phyloP scores from a whole-genome alignment of 179 eudicot genomes.

The Beta corolliflora region DNA sequence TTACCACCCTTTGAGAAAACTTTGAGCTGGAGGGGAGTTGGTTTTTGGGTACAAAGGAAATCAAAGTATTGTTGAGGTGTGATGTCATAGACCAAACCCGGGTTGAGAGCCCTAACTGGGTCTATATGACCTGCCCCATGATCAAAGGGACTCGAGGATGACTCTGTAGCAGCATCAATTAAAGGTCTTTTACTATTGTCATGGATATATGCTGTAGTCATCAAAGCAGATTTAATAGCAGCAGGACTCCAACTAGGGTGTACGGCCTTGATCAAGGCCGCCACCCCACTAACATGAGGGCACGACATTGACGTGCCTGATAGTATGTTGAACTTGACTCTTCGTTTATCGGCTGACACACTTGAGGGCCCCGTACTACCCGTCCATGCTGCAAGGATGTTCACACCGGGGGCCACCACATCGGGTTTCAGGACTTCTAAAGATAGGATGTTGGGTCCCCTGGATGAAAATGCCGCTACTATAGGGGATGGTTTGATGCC shows the following conservation, averaged over 20 bases:
- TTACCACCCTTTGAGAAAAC: conserved; percentile 56
- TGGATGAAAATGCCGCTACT: conserved; percentile 83
- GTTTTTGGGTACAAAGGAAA: conserved; percentile 65
- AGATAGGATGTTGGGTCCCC: conserved; percentile 75
- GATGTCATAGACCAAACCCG: conserved; percentile 78
- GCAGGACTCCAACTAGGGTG: conserved; percentile 92
- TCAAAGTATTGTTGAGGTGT: conserved; percentile 67
- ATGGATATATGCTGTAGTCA: conserved; percentile 87
- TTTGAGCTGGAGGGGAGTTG: conserved; percentile 45
- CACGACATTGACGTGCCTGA: conserved; percentile 98
- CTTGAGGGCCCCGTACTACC: conserved; percentile 67
- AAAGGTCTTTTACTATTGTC: conserved; percentile 43
- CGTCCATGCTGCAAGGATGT: conserved; percentile 89
- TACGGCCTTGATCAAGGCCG: conserved; percentile 68
- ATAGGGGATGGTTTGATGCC: conserved; percentile 72
- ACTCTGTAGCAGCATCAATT: conserved; percentile 57
- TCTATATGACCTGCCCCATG: conserved; percentile 88
- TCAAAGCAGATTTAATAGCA: conserved; percentile 75
- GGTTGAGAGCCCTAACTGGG: conserved; percentile 70
- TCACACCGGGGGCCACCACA: conserved; percentile 81
- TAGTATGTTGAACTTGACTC: conserved; percentile 66
- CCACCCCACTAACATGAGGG: conserved; percentile 92
- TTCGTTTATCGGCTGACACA: conserved; percentile 47
- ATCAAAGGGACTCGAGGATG: conserved; percentile 55
- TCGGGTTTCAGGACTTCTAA: conserved; percentile 78